These are phyloP conservation scores for Polytrichum commune DNA, from an alignment of 225 moss, liverwort and hornwort genomes.

Conservation along the genomic window DNA sequence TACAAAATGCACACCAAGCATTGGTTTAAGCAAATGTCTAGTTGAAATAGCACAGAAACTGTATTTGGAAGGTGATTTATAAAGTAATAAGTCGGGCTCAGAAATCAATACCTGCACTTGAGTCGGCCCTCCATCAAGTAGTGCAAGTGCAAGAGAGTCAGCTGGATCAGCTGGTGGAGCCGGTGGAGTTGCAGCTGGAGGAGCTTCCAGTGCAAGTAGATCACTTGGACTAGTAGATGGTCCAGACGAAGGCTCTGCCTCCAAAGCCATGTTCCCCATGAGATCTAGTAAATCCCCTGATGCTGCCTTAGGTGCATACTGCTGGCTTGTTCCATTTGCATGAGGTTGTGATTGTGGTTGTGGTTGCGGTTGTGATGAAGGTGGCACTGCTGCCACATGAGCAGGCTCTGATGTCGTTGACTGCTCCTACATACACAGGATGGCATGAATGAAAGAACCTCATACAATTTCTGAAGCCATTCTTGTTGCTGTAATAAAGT, in stretches of 20 bases:
- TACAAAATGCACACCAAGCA: too few relatives aligned
- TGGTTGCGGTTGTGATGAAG: slow-evolving; percentile 17
- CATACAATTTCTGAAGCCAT: not conserved
- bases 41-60: too few relatives aligned
- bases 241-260: slow-evolving; percentile 47
- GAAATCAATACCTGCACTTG: slow-evolving; percentile 60
- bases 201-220: slow-evolving; percentile 52
- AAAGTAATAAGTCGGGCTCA: too few relatives aligned
- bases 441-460: slow-evolving; percentile 8
- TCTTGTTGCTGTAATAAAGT: not conserved
- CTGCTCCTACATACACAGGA: slow-evolving; percentile 48
- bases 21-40: too few relatives aligned
- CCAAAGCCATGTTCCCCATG: slow-evolving; percentile 66
- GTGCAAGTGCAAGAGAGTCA: slow-evolving; percentile 69
- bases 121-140: slow-evolving; percentile 50
- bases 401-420: slow-evolving; percentile 27
- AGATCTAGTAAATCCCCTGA: slow-evolving; percentile 75
- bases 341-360: slow-evolving; percentile 37
- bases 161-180: slow-evolving; percentile 32
- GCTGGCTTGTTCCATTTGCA: slow-evolving; percentile 69
- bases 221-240: slow-evolving; percentile 30
- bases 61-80: too few relatives aligned
- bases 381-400: slow-evolving; percentile 24
- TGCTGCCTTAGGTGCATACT: slow-evolving; percentile 34
- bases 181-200: slow-evolving; percentile 23